Evolutionary conservation across 345 rosid species (phyloP).

Genomic region (Arabis hirsuta): DNA sequence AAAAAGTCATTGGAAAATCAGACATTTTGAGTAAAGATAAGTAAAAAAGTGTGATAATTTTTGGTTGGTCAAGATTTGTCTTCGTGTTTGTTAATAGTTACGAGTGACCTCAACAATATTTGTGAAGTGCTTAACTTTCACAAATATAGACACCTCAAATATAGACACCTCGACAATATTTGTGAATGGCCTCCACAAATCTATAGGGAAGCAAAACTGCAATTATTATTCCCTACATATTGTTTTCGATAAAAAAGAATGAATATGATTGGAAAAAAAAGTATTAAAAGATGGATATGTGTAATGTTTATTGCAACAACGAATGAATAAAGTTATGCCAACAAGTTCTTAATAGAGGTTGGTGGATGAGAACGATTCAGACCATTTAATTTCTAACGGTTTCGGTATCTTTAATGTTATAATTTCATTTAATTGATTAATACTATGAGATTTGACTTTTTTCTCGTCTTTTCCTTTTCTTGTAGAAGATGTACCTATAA

Average conservation of each 20-base stretch:
- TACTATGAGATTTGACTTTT: conserved; percentile 32
- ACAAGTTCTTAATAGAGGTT: conserved; percentile 28
- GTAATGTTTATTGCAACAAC: not conserved
- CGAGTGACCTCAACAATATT: conserved; percentile 18
- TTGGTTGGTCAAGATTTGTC: conserved; percentile 19
- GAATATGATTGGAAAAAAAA: not conserved
- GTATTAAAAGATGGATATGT: not conserved
- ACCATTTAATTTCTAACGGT: conserved; percentile 40
- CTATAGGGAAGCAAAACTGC: not conserved
- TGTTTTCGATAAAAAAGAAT: not conserved
- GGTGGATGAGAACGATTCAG: conserved; percentile 34
- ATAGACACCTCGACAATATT: conserved; percentile 1
- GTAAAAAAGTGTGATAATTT: conserved; percentile 2
- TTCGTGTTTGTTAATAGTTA: conserved; percentile 8
- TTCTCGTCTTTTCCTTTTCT: conserved; percentile 32
- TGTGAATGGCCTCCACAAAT: not conserved
- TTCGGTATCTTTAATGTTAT: conserved; percentile 25
- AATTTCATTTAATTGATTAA: not conserved
- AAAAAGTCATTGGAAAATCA: not conserved
- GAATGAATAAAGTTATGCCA: conserved; percentile 39
- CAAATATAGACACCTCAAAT: too few species aligned
- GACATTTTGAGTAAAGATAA: not conserved
- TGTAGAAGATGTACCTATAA: conserved; percentile 15
- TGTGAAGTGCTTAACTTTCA: conserved; percentile 3
- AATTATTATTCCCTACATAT: not conserved